Evolutionary conservation across 2,329 filamentous ascomycete genomes (phyloP).

Genomic region (Xenoacremonium recifei): DNA sequence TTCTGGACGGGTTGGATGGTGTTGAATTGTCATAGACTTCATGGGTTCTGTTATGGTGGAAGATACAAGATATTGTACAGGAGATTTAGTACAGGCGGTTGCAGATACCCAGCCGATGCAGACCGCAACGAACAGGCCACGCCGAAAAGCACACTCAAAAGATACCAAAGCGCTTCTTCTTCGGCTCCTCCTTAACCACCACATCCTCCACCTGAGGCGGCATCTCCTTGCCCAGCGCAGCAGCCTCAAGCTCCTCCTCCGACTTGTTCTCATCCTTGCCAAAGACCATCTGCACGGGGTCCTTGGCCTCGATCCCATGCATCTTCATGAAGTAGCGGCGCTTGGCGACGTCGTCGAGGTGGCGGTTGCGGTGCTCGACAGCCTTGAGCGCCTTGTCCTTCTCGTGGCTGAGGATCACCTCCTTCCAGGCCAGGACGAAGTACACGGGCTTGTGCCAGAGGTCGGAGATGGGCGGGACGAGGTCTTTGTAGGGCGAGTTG

Average conservation of each 20-base stretch:
- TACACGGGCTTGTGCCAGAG: constrained; percentile 68
- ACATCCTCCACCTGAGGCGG: constrained; percentile 23
- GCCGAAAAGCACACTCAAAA: constrained; percentile 55
- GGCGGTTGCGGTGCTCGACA: constrained; percentile 67
- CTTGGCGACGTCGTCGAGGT: constrained; percentile 85
- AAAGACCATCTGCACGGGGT: constrained; percentile 50
- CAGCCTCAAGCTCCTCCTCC: constrained; percentile 35
- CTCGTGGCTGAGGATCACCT: constrained; percentile 76
- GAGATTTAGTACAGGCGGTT: too few relatives aligned
- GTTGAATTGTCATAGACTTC: constrained; percentile 61
- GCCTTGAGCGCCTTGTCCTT: constrained; percentile 68
- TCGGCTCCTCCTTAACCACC: constrained; percentile 29
- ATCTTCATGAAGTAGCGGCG: constrained; percentile 80
- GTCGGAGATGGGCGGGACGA: constrained; percentile 70
- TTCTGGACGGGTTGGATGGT: constrained; percentile 75
- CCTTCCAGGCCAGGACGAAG: constrained; percentile 62
- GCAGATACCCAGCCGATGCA: too few relatives aligned
- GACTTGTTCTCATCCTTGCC: constrained; percentile 36
- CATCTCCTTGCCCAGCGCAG: constrained; percentile 36
- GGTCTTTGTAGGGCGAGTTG: constrained; percentile 75
- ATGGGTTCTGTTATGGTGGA: too few relatives aligned
- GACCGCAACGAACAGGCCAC: too few relatives aligned
- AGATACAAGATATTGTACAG: constrained; percentile 5
- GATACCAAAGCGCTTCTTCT: constrained; percentile 84
- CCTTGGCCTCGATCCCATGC: constrained; percentile 71